phyloP scores from a whole-genome alignment of 2,329 filamentous ascomycete genomes.

The Phaeomoniella chlamydospora region DNA sequence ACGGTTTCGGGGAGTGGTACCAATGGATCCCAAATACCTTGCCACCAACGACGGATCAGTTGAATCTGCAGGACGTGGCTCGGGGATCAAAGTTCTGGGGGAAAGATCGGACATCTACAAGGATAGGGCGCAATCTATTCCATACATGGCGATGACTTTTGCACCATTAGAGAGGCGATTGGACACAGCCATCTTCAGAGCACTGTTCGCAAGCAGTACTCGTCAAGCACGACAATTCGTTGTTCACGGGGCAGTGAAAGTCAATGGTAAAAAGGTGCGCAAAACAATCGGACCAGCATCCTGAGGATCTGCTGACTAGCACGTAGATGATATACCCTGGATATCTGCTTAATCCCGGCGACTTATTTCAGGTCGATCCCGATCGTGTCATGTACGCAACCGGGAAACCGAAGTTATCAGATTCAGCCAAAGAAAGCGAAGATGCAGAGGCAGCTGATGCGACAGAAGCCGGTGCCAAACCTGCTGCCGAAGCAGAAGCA shows the following conservation, averaged over 20 bases:
- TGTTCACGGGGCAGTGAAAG: conserved; percentile 80
- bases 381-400: conserved; percentile 82
- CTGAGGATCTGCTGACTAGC: too few relatives aligned
- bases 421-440: conserved; percentile 13
- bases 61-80: conserved; percentile 69
- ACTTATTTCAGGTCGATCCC: conserved; percentile 92
- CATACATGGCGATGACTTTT: conserved; percentile 94
- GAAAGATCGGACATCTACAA: conserved; percentile 13
- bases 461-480: conserved; percentile 11
- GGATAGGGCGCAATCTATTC: conserved; percentile 38
- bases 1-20: conserved; percentile 65
- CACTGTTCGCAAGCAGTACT: conserved; percentile 85
- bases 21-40: conserved; percentile 71
- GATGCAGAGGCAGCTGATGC: conserved; percentile 8
- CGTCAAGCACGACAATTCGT: conserved; percentile 90
- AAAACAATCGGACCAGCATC: too few relatives aligned
- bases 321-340: conserved; percentile 79
- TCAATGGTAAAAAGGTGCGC: conserved; percentile 85
- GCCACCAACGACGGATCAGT: conserved; percentile 70
- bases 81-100: conserved; percentile 38
- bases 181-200: conserved; percentile 87
- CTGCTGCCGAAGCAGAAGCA: conserved; percentile 8
- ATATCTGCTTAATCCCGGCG: conserved; percentile 89
- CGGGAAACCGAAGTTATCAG: conserved; percentile 47
- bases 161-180: conserved; percentile 79